phyloP scores from a whole-genome alignment of 306 rosid genomes.

The Lotus japonicus region DNA sequence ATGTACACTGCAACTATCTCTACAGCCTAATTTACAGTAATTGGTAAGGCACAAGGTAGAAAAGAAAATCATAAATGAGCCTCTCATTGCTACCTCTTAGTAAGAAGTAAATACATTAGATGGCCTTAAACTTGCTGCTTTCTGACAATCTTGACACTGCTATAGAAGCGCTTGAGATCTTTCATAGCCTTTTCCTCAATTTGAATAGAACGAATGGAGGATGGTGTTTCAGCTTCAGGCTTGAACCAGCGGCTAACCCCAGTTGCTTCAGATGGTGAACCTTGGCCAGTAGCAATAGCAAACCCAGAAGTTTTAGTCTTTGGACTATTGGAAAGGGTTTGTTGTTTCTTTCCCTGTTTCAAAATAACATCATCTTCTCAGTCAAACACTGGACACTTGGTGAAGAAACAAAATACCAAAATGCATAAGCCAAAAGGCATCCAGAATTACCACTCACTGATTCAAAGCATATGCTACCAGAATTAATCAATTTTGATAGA shows the following conservation, averaged over 20 bases:
- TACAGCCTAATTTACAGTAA: constrained; percentile 38
- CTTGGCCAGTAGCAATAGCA: constrained; percentile 52
- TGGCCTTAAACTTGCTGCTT: constrained; percentile 36
- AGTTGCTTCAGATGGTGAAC: constrained; percentile 71
- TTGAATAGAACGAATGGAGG: constrained; percentile 89
- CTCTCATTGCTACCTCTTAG: neutral
- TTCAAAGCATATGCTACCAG: neutral
- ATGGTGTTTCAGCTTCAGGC: constrained; percentile 75
- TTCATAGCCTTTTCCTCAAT: constrained; percentile 95
- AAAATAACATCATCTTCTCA: constrained; percentile 17
- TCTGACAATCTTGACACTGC: constrained; percentile 71
- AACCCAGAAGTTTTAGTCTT: constrained; percentile 72
- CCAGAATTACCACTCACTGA: neutral
- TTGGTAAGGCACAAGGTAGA: neutral
- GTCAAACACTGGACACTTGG: neutral
- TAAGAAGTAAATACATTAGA: neutral
- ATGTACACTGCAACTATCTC: constrained; percentile 40
- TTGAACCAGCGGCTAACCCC: constrained; percentile 86
- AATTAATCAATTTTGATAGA: neutral
- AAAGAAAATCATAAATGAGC: neutral
- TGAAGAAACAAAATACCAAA: neutral
- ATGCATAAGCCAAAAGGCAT: neutral
- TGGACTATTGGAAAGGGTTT: constrained; percentile 65
- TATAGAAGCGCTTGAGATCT: constrained; percentile 94
- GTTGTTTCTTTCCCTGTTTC: constrained; percentile 64